Percentiles rank a stretch among this genome's conserved stretches.
Evolutionary conservation across 2,329 filamentous ascomycete species (phyloP).

Genomic region (Sclerotinia glacialis): DNA sequence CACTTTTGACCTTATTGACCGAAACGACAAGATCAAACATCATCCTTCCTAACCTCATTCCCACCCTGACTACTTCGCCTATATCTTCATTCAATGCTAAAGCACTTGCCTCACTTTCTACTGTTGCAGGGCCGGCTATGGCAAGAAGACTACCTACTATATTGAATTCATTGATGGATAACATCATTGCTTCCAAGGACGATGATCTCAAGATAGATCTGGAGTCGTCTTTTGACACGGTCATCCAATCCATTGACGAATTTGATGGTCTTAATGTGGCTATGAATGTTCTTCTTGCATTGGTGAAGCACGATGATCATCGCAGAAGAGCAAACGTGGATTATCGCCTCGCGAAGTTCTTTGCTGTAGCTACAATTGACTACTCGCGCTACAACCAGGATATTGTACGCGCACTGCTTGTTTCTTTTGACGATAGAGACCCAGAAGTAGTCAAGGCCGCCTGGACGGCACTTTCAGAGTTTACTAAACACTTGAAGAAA

Average conservation of each 20-base stretch:
- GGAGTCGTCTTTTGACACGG: slow-evolving; percentile 78
- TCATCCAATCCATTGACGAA: slow-evolving; percentile 90
- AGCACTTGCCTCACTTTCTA: slow-evolving; percentile 86
- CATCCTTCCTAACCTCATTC: slow-evolving; percentile 92
- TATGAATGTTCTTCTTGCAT: slow-evolving; percentile 86
- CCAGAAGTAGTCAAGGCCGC: slow-evolving; percentile 80
- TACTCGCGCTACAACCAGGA: slow-evolving; percentile 96
- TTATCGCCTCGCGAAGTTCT: slow-evolving; percentile 81
- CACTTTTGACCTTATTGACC: slow-evolving; percentile 88
- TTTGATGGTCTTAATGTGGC: slow-evolving; percentile 92
- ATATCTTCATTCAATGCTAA: slow-evolving; percentile 94
- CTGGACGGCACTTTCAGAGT: slow-evolving; percentile 80
- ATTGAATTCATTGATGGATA: slow-evolving; percentile 91
- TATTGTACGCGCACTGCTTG: slow-evolving; percentile 83
- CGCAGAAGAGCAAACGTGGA: slow-evolving; percentile 75
- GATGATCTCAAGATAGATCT: slow-evolving; percentile 72
- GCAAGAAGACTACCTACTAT: slow-evolving; percentile 85
- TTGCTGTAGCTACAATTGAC: slow-evolving; percentile 74
- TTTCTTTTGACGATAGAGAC: slow-evolving; percentile 89
- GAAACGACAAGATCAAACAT: slow-evolving; percentile 93
- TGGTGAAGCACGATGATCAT: slow-evolving; percentile 93
- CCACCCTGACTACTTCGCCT: slow-evolving; percentile 83
- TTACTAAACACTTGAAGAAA: slow-evolving; percentile 87
- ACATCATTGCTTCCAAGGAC: slow-evolving; percentile 75
- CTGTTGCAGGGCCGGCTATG: slow-evolving; percentile 88